Percentiles rank a stretch among this genome's conserved stretches.
Conservation (phyloP, 495 filamentous ascomycete species). For the Trypethelium eluteriae region DNA sequence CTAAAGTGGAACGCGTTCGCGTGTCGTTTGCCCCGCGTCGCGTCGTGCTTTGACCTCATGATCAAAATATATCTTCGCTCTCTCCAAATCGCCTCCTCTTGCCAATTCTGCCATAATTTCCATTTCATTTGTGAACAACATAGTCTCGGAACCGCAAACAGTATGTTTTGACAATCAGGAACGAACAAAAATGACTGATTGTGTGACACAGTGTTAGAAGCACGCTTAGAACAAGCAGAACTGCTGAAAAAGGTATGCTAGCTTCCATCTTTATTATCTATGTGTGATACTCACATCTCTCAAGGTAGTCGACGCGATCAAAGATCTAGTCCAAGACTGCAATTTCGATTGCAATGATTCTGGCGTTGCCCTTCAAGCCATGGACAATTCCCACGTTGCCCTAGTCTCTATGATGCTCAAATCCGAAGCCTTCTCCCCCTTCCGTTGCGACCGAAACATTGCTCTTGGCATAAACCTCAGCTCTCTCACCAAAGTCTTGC, state of each 20-base stretch:
- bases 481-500: conserved; percentile 95
- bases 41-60: neutral
- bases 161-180: neutral
- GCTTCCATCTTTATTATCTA: conserved; percentile 1
- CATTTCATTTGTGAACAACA: neutral
- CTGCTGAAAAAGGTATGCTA: conserved; percentile 84
- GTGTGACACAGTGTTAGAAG: conserved; percentile 74
- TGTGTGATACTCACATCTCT: conserved; percentile 21
- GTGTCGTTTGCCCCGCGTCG: conserved; percentile 2
- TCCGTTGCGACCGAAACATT: conserved; percentile 98
- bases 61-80: neutral
- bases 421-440: conserved; percentile 89
- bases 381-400: conserved; percentile 99
- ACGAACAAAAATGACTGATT: neutral
- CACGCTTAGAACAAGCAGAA: conserved; percentile 86
- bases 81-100: neutral
- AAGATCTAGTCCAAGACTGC: conserved; percentile 98
- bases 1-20: conserved; percentile 2
- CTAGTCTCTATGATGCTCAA: conserved; percentile 98
- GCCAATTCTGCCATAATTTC: neutral
- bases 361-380: conserved; percentile 94
- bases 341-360: conserved; percentile 99
- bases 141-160: neutral
- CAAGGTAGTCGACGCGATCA: conserved; percentile 97
- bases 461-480: conserved; percentile 94